These are phyloP conservation scores for Thuja plicata DNA, from an alignment of 83 land plant genomes.

Conservation along the genomic window DNA sequence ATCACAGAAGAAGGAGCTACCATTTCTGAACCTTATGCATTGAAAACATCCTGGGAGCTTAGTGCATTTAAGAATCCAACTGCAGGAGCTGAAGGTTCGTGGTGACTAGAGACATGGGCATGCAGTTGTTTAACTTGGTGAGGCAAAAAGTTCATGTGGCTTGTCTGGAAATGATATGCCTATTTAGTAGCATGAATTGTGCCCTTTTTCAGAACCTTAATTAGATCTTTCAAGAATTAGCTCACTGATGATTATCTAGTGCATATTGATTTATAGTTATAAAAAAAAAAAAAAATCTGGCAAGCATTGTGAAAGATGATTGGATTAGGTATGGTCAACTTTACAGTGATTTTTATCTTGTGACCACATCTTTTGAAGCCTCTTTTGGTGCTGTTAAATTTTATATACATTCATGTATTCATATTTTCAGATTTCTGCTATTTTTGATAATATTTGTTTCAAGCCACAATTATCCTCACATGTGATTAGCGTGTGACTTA, in stretches of 20 bases:
- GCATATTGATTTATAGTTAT: neutral
- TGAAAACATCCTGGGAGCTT: slow-evolving; percentile 70
- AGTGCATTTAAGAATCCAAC: slow-evolving; percentile 75
- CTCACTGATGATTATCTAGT: neutral
- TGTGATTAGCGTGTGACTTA: neutral
- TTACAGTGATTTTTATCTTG: neutral
- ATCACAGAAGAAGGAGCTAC: slow-evolving; percentile 69
- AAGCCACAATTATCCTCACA: neutral
- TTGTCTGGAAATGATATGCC: no score
- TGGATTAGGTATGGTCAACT: neutral
- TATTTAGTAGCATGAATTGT: no score
- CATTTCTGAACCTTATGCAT: slow-evolving; percentile 54
- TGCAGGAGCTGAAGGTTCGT: slow-evolving; percentile 62
- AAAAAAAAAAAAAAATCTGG: neutral
- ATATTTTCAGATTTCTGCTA: neutral
- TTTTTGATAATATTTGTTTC: neutral
- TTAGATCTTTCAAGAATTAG: neutral
- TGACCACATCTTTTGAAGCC: neutral
- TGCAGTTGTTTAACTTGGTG: slow-evolving; percentile 2
- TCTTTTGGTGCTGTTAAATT: neutral
- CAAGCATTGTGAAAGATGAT: neutral
- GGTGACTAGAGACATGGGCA: slow-evolving; percentile 34
- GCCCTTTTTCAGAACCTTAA: neutral
- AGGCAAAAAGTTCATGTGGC: neutral
- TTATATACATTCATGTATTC: neutral